phyloP scores from a whole-genome alignment of 1,139 yeast species.

The Yamadazyma triangularis region DNA sequence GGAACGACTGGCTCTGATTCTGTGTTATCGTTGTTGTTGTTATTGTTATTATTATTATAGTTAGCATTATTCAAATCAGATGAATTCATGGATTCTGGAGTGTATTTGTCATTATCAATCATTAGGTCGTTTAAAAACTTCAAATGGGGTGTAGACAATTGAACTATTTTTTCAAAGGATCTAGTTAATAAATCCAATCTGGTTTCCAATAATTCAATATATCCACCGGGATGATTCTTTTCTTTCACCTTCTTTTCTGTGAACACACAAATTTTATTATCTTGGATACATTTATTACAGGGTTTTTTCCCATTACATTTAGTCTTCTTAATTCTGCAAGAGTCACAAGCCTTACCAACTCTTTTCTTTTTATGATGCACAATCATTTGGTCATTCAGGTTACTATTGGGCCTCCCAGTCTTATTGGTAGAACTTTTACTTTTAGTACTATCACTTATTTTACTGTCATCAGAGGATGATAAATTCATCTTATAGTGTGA shows the following conservation, averaged over 20 bases:
- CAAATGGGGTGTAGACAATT: slow-evolving; percentile 32
- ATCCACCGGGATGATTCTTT: slow-evolving; percentile 58
- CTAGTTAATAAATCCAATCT: slow-evolving; percentile 59
- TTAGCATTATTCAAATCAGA: no score
- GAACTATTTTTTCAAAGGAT: slow-evolving; percentile 43
- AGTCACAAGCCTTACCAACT: slow-evolving; percentile 79
- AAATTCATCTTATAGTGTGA: no score
- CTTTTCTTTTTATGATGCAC: slow-evolving; percentile 48
- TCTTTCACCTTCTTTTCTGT: slow-evolving; percentile 64
- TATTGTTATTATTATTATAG: no score
- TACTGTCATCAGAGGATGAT: no score
- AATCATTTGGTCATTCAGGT: no score
- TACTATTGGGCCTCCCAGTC: no score
- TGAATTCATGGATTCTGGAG: no score
- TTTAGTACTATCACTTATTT: no score
- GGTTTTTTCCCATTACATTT: slow-evolving; percentile 79
- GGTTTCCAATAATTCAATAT: slow-evolving; percentile 68
- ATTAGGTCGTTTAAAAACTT: slow-evolving; percentile 22
- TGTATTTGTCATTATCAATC: slow-evolving; percentile 1
- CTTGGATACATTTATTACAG: slow-evolving; percentile 62
- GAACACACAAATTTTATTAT: slow-evolving; percentile 72
- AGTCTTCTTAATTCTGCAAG: slow-evolving; percentile 70
- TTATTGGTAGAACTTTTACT: no score
- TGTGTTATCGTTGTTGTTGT: slow-evolving; percentile 5
- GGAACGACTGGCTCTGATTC: slow-evolving; percentile 26